Base-by-base conservation (phyloP, 139 green algal genomes). In the Volvox africanus region DNA sequence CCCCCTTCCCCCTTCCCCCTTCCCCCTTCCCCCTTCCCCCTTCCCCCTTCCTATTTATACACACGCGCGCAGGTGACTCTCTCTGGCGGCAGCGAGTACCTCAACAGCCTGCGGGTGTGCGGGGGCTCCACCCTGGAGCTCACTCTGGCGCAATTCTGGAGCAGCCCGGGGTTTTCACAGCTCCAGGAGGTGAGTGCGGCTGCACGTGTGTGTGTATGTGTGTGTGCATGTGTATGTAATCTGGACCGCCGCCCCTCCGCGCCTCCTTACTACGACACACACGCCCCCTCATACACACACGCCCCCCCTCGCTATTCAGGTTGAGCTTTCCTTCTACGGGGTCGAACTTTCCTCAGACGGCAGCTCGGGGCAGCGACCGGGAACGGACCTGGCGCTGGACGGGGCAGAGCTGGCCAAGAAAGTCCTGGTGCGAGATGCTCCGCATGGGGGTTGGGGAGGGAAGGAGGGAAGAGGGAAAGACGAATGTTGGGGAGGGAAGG, bases 281-380 rank as follows among this genome's bases (percentile, higher is more conserved):
- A 14, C 76, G 61, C 18, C 1, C 78, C 1, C 20, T 37, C 78
- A 73, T 73, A 73, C 65, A 73, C 65, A 73, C 65, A 28, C 24
- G 65, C 37, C 61, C 61, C 61, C 33, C 17, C 55, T 61, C 82
- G 0, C 36, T 24, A 36, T 30, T 26, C 82, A 94, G 55, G 85
- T 95, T 22, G 92, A 98, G 92, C 30, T 99, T 21, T 89, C 87
- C 2, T 99, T 99, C 92, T 95, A 98, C 86, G 97, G 97, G 20
- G 71, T 98, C 83, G n/a, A 87, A 55, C 82, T 90, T 22, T 61
- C 71, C 0, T 61, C 76, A 21, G 76, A 85, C 32, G 87, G 87
- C 75, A n/a, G 44, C 21, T 35, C 17, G 21, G 61, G 65, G 16
- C 16, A 18, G 61, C 75, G 76, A 14, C 87, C 87, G 33, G 89